phyloP scores from a whole-genome alignment of 2,329 filamentous ascomycete species.

The Teratosphaeria pseudoeucalypti region DNA sequence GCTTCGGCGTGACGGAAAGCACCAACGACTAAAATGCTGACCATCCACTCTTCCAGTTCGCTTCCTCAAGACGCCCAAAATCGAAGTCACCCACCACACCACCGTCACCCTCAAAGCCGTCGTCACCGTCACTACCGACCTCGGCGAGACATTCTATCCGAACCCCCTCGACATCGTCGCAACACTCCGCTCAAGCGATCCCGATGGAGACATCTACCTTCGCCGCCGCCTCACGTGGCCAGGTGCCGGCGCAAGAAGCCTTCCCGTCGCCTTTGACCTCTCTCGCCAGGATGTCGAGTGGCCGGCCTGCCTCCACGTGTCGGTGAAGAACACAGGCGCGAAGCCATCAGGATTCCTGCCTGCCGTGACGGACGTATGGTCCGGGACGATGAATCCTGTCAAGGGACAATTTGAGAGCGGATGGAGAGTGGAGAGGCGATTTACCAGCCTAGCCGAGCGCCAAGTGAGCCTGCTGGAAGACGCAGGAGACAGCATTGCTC shows the following conservation, averaged over 20 bases:
- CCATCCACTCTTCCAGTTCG: constrained; percentile 33
- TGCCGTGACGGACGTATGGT: constrained; percentile 49
- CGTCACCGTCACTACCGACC: constrained; percentile 57
- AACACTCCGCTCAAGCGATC: constrained; percentile 24
- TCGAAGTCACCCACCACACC: constrained; percentile 28
- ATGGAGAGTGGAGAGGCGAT: constrained; percentile 46
- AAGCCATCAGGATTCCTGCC: constrained; percentile 23
- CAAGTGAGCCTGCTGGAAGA: constrained; percentile 53
- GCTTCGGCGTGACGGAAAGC: not conserved
- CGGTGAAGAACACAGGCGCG: constrained; percentile 18
- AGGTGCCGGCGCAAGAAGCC: constrained; percentile 30
- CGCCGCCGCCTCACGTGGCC: constrained; percentile 36
- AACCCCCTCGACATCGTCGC: constrained; percentile 35
- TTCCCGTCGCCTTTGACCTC: constrained; percentile 34
- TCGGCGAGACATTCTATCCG: constrained; percentile 55
- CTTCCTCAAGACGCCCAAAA: constrained; percentile 54
- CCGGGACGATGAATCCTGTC: constrained; percentile 33
- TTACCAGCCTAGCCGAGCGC: constrained; percentile 32
- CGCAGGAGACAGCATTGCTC: constrained; percentile 61
- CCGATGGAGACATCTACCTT: constrained; percentile 30
- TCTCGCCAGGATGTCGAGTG: constrained; percentile 28
- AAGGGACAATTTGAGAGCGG: constrained; percentile 33
- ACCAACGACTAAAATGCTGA: not conserved
- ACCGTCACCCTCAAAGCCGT: constrained; percentile 38
- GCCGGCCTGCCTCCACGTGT: constrained; percentile 32